Base-by-base conservation (phyloP, 2,329 filamentous ascomycete genomes). In the Curvularia verruculosa region DNA sequence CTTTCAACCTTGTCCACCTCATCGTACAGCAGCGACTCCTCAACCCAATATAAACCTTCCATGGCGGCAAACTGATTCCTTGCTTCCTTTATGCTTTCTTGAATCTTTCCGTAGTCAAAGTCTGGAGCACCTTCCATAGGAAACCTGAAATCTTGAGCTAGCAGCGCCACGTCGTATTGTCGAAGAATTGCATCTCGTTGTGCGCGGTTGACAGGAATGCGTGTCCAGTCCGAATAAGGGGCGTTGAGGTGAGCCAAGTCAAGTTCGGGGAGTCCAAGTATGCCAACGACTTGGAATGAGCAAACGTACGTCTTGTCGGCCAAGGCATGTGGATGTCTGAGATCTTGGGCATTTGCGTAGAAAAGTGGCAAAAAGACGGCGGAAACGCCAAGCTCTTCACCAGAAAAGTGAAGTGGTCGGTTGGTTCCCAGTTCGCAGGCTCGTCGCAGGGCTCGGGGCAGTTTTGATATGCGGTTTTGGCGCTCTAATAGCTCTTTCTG, bases 181-280 rank as follows among this genome's bases (percentile, higher is more conserved):
- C 71, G 68, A 18, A 78, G 65, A 46, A 78, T 72, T 7, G 67
- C 62, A 31, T 77, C 67, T 36, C 74, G 70, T 24, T 78, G 75
- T 49, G 70, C 63, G 19, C 54, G 54, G 7, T 67, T 75, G 18
- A 78, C 75, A 2, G 67, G 62, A 34, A 73, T 72, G 39, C 71
- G 75, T 12, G 72, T 59, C 76, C 76, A 78, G n/a, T 73, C 63
- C 9, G 58, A 70, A 44, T 75, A 75, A 1, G 74, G 74, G 12
- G 65, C 52, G 9, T 66, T 60, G n/a, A 75, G 67, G 18, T 64
- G 62, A 19, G 70, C 65, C 10, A 78, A 66, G 49, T 78, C 75
- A 8, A 76, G 74, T 49, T 78, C 75, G 5, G 74, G 69, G 6
- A 78, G 68, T 9, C 76, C 76, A 8, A 78, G 75, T 40, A 78